Conservation (phyloP, 23 red algal genomes). For the Chondrus crispus region DNA sequence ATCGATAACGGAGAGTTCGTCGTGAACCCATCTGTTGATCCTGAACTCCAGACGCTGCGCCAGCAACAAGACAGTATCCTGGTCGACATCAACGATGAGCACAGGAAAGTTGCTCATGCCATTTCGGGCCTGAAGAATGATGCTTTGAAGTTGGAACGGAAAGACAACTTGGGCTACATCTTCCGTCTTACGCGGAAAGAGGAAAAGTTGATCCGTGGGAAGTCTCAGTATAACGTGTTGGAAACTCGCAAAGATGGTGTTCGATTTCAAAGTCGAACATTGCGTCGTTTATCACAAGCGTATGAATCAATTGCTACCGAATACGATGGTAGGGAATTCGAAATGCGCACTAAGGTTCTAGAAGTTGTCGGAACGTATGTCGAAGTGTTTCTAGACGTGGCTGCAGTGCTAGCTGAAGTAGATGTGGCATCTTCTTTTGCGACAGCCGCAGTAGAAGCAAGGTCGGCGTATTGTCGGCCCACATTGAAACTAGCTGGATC, state of each 20-base stretch:
- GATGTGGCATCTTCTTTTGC: slow-evolving; percentile 92
- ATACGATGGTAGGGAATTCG: slow-evolving; percentile 64
- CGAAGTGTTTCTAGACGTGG: slow-evolving; percentile 57
- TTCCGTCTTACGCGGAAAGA: slow-evolving; percentile 90
- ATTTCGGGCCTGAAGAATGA: slow-evolving; percentile 55
- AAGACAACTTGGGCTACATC: slow-evolving; percentile 83
- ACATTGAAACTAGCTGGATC: slow-evolving; percentile 24
- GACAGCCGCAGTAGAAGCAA: slow-evolving; percentile 34
- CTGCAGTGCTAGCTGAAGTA: slow-evolving; percentile 61
- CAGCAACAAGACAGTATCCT: slow-evolving; percentile 69
- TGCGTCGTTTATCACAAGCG: slow-evolving; percentile 43
- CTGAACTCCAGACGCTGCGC: slow-evolving; percentile 46
- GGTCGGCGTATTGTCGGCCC: slow-evolving; percentile 44
- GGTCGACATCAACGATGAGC: slow-evolving; percentile 46
- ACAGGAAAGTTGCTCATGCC: slow-evolving; percentile 34
- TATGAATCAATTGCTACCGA: slow-evolving; percentile 61
- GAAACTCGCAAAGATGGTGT: slow-evolving; percentile 98
- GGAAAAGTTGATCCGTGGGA: slow-evolving; percentile 86
- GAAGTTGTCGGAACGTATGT: slow-evolving; percentile 80
- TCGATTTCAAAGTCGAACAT: slow-evolving; percentile 66
- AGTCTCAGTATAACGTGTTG: slow-evolving; percentile 65
- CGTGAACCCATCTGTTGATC: slow-evolving; percentile 67
- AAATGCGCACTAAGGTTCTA: slow-evolving; percentile 70
- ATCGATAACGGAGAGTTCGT: slow-evolving; percentile 91
- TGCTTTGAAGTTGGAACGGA: slow-evolving; percentile 85